Evolutionary conservation across 345 rosid genomes (phyloP), one percentile per base, ranked within the genome.

Genomic region (Linum lewisii): DNA sequence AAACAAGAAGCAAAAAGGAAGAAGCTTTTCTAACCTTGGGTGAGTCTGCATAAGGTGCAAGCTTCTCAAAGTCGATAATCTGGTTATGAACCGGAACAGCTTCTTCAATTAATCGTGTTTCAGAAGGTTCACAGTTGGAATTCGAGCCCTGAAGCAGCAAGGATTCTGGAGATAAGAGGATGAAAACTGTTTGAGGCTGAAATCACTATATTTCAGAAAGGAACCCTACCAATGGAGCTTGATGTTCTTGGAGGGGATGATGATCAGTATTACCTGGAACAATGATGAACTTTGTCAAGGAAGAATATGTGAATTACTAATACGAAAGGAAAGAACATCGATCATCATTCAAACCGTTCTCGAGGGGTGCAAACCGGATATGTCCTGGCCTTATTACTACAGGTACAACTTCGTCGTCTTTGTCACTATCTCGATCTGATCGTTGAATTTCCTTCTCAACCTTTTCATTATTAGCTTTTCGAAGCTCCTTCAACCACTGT

Each of bases 321-420:
- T 10, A 60, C 26, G 32, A 1, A 21, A 4, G 59, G n/a, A 53
- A 24, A 60, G 54, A 54, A 18, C 29, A 53, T 26, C 57, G n/a
- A 67, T 20, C 7, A 49, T 51, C 22, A 51, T 21, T 18, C 2
- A 20, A 56, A 80, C 94, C 94, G 80, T 77, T 66, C 56, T 77
- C 74, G 7, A 79, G 69, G 22, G 87, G 81, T 60, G 78, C 77
- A 78, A 90, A 93, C 61, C 95, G 90, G 73, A 93, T 87, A 73
- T 93, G 96, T 66, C 97, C 97, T 23, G 99, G 96, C 79, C 83
- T 81, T 64, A 90, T 79, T 60, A 79, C 87, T 63, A 87, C 59
- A 18, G 92, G 96, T 77, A 87, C 79, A 57, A 80, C 62, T 4
- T 69, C 83, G 68, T 77, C 87, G 62, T 74, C 79, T 0, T 20